Evolutionary conservation across 1,284 basidiomycete genomes (phyloP).

Genomic region (Vanrija sp.): DNA sequence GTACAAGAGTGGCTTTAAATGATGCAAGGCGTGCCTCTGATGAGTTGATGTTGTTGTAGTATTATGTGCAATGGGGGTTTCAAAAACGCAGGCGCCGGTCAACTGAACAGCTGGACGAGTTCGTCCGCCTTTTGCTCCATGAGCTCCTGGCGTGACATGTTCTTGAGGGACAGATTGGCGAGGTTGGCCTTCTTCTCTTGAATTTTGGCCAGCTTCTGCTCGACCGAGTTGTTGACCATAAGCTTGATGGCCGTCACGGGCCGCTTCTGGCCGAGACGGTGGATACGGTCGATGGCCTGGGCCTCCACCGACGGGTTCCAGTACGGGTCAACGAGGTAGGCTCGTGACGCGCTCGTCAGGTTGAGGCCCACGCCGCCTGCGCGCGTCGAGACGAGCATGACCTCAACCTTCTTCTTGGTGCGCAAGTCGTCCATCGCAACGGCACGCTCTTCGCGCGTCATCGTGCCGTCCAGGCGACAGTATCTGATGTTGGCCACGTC

Average conservation of each 20-base stretch:
- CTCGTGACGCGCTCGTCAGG: conserved; percentile 83
- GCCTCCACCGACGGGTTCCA: conserved; percentile 97
- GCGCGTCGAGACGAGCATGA: conserved; percentile 89
- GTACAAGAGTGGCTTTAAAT: neutral
- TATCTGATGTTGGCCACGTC: conserved; percentile 74
- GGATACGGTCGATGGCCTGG: conserved; percentile 91
- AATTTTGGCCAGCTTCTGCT: conserved; percentile 79
- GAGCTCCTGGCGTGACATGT: conserved; percentile 75
- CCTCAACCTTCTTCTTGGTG: conserved; percentile 76
- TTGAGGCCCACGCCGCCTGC: conserved; percentile 97
- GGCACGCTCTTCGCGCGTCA: conserved; percentile 89
- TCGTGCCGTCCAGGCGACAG: conserved; percentile 89
- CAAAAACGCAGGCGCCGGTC: neutral
- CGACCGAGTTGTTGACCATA: conserved; percentile 90
- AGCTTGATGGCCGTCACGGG: conserved; percentile 87
- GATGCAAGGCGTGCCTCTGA: neutral
- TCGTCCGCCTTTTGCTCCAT: conserved; percentile 63
- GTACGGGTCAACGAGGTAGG: conserved; percentile 84
- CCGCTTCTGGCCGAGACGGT: conserved; percentile 87
- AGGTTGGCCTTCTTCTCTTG: conserved; percentile 92
- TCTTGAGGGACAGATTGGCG: conserved; percentile 80
- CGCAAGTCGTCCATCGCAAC: conserved; percentile 86
- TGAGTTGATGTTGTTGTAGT: neutral
- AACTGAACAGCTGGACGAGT: conserved; percentile 34
- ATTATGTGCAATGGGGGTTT: neutral